phyloP scores from a whole-genome alignment of 495 filamentous ascomycete genomes.

The Neurospora tetrasperma region DNA sequence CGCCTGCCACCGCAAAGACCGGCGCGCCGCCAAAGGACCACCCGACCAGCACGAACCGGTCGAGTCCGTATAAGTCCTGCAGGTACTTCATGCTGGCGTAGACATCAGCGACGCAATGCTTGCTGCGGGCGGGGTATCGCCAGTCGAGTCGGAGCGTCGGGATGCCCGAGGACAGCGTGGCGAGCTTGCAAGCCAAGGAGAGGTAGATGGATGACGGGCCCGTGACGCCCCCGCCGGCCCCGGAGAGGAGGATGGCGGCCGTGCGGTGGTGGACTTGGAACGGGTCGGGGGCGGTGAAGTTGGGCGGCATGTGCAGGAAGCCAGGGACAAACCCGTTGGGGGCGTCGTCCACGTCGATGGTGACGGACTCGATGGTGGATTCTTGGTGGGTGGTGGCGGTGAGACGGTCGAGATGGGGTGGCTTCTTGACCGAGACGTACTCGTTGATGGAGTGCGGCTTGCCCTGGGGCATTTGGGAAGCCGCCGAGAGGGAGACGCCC shows the following conservation, averaged over 20 bases:
- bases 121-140: constrained; percentile 26
- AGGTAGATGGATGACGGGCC: constrained; percentile 35
- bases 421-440: constrained; percentile 5
- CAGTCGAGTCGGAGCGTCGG: constrained; percentile 35
- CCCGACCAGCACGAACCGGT: constrained; percentile 33
- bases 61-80: constrained; percentile 19
- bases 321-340: constrained; percentile 11
- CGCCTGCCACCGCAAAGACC: constrained; percentile 26
- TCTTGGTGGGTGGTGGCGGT: constrained; percentile 2
- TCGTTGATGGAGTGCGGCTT: constrained; percentile 8
- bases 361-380: constrained; percentile 4
- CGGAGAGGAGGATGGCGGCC: constrained; percentile 33
- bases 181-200: constrained; percentile 32
- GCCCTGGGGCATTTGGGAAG: neutral
- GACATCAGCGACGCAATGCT: constrained; percentile 28
- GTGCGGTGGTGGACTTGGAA: constrained; percentile 13
- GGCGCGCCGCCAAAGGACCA: constrained; percentile 38
- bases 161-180: constrained; percentile 25
- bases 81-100: constrained; percentile 31
- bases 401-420: constrained; percentile 12
- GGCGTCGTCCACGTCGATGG: constrained; percentile 12
- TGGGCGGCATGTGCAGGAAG: constrained; percentile 16
- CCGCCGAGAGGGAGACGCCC: neutral
- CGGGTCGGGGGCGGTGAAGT: constrained; percentile 3
- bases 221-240: constrained; percentile 36